Evolutionary conservation across 2,329 filamentous ascomycete genomes (phyloP), one percentile per base, ranked within the genome.

Genomic region (Endothia cerciana): DNA sequence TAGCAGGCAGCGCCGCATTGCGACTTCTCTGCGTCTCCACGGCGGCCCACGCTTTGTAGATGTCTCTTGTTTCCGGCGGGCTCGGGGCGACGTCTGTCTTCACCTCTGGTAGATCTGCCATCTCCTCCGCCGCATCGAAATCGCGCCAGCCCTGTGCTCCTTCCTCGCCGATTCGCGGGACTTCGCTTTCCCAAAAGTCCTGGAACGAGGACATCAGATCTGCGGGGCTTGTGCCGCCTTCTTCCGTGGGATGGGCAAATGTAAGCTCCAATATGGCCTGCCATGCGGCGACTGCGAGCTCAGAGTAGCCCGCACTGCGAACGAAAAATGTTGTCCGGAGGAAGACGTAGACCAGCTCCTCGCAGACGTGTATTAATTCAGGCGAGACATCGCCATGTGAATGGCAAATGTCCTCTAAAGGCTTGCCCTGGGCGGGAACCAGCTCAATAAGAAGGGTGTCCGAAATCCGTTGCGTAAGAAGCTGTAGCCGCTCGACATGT

Each of bases 171-270:
- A 97, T 85, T 6, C 94, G 86, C 0, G 91, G 81, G 0, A 87
- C 83, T 73, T 97, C 94, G 65, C 88, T 91, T 66, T 97, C 93
- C 95, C 95, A 98, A 69, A 95, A 97, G 2, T 89, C 83, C 58
- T 85, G 80, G 68, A 97, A 91, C 0, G 74, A 73, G 2, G 77
- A 73, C 13, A 81, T 60, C n/a, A 65, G 11, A 17, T 64, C 66
- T 11, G 59, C 57, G 19, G 38, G 1, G 13, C 30, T 22, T 22
- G 58, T 22, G 7, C 53, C 60, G 5, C 71, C 28, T 1, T 64
- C 69, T 5, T 73, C 64, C 3, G 71, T 61, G 2, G 91, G 88
- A 3, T 81, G 81, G 57, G 87, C 87, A 66, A 93, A 85, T 22
- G 86, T 87, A 62, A 90, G 81, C 73, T 97, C 94, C 0, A 97